Conservation (phyloP, 1,284 basidiomycete species). For the Apiotrichum porosum region DNA sequence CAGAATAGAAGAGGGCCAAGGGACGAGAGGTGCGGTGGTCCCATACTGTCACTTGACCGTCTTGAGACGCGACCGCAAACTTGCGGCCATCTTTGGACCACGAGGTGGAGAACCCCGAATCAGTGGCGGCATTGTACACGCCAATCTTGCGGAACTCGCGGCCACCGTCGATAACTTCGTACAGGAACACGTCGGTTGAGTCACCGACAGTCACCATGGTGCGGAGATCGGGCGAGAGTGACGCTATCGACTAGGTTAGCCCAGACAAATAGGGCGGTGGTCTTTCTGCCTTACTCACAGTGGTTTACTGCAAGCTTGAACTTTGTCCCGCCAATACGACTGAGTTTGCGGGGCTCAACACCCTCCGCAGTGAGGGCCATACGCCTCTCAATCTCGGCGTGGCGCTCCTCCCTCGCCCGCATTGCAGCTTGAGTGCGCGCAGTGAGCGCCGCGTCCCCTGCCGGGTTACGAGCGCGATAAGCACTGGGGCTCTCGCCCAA, state of each 20-base stretch:
- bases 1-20: slow-evolving; percentile 43
- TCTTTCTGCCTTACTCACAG: no score
- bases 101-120: slow-evolving; percentile 43
- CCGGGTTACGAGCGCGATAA: slow-evolving; percentile 13
- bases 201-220: slow-evolving; percentile 49
- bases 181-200: slow-evolving; percentile 45
- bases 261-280: no score
- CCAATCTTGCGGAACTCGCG: slow-evolving; percentile 42
- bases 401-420: not conserved
- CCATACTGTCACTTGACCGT: slow-evolving; percentile 49
- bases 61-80: slow-evolving; percentile 48
- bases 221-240: slow-evolving; percentile 44
- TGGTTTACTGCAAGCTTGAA: slow-evolving; percentile 47
- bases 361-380: not conserved
- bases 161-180: slow-evolving; percentile 44
- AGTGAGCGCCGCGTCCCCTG: not conserved
- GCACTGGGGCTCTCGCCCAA: slow-evolving; percentile 11
- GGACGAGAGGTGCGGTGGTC: slow-evolving; percentile 47
- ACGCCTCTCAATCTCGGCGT: slow-evolving; percentile 7
- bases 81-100: slow-evolving; percentile 49
- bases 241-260: slow-evolving; percentile 33
- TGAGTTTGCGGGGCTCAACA: slow-evolving; percentile 23
- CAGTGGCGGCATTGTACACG: slow-evolving; percentile 42
- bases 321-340: slow-evolving; percentile 35
- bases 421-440: not conserved